A percentile compares a stretch with the other conserved stretches of the same genome.
phyloP scores from a whole-genome alignment of 352 stramenopile genomes.

The Phytophthora tentaculata region DNA sequence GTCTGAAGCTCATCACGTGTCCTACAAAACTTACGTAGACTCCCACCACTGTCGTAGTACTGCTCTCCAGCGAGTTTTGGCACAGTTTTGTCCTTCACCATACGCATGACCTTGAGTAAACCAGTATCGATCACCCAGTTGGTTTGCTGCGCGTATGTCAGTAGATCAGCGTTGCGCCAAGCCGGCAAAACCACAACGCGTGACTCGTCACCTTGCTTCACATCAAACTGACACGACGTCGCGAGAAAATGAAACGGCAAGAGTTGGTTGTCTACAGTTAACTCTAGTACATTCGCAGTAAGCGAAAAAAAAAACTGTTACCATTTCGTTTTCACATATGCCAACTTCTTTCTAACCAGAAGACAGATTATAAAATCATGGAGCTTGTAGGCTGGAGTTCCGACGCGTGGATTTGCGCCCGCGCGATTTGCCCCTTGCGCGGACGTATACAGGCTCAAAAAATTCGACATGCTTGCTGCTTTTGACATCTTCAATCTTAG shows the following conservation, averaged over 20 bases:
- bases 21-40: conserved; percentile 35
- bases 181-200: too few relatives aligned
- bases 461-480: conserved; percentile 62
- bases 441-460: conserved; percentile 56
- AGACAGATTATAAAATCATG: conserved; percentile 12
- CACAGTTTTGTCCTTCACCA: background rate
- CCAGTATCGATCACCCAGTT: conserved; percentile 27
- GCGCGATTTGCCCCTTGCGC: conserved; percentile 27
- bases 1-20: too few relatives aligned
- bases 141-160: conserved; percentile 24
- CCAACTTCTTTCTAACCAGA: conserved; percentile 18
- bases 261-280: too few relatives aligned
- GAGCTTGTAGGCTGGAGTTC: conserved; percentile 21
- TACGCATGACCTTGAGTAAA: conserved; percentile 7
- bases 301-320: conserved; percentile 9
- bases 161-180: background rate
- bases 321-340: background rate
- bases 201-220: too few relatives aligned
- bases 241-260: too few relatives aligned
- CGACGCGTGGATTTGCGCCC: conserved; percentile 18
- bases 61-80: conserved; percentile 4
- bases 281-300: conserved; percentile 21
- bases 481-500: conserved; percentile 22
- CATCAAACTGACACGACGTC: too few relatives aligned
- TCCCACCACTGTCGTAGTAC: conserved; percentile 31